Evolutionary conservation across 306 rosid genomes (phyloP), one percentile per base, ranked within the genome.

Genomic region (Coriaria nepalensis): DNA sequence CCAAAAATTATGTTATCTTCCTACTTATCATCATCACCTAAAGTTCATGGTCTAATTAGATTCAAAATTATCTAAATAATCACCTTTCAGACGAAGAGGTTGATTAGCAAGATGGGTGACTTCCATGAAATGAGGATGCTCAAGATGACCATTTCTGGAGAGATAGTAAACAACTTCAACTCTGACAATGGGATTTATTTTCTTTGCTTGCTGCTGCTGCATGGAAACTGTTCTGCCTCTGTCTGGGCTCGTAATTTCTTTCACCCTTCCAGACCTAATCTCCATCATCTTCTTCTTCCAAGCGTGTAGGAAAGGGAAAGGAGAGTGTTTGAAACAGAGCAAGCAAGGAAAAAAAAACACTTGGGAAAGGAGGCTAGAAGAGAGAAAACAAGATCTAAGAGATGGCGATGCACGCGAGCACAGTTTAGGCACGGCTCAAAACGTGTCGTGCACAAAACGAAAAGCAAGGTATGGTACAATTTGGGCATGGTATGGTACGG

Each of bases 41-140:
- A n/a, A n/a, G n/a, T 20, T 20, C 1, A 20, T 20, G 29, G 29
- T 3, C 29, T 20, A 20, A 20, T 20, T 20, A 20, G 3, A 20
- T 3, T 20, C 6, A 37, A 5, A 34, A 5, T 4, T 12, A 2
- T 37, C 33, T 51, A 12, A 7, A 0, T 9, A 20, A 20, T 9
- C 6, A 78, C 96, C 94, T 65, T 71, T 80, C 9, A 88, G 57
- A 10, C 88, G 95, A 50, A 88, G 94, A 43, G 96, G 81, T 35
- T 81, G 76, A 56, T 61, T 77, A 61, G 80, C 42, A 8, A 58
- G 62, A 55, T 80, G 96, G 41, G 72, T 38, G 48, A 88, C 40
- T 43, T 88, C 95, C 62, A 88, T 65, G 73, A 64, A 83, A 63
- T 88, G 96, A 12, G 96, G 96, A 49, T 83, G 96, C 44, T 88